These are phyloP conservation scores for Nicotiana otophora DNA, from an alignment of 257 asterid genomes.

Conservation along the genomic window DNA sequence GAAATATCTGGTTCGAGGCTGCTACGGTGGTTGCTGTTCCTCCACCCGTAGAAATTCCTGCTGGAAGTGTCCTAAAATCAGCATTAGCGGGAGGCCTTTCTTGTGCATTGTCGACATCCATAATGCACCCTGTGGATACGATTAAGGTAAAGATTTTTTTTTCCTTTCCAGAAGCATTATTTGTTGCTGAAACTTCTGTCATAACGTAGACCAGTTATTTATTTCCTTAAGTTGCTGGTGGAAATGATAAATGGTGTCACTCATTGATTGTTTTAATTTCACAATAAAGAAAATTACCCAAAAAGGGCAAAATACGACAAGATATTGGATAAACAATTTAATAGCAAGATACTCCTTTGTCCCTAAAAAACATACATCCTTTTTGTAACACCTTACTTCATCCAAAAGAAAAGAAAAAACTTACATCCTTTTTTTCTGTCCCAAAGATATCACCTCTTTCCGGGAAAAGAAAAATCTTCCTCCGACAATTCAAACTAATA, in stretches of 20 bases:
- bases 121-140: constrained; percentile 90
- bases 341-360: background rate
- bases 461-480: background rate
- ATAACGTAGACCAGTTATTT: background rate
- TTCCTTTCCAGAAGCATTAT: background rate
- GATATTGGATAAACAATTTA: constrained; percentile 1
- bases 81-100: constrained; percentile 98
- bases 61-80: constrained; percentile 93
- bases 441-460: background rate
- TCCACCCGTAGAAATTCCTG: constrained; percentile 79
- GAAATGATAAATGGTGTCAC: background rate
- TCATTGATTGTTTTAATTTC: background rate
- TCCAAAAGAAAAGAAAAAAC: too few species aligned
- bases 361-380: background rate
- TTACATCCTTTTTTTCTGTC: background rate
- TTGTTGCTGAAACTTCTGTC: background rate
- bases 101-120: constrained; percentile 88
- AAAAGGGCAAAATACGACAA: background rate
- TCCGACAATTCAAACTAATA: background rate
- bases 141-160: constrained; percentile 50
- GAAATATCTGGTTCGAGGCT: constrained; percentile 99
- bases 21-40: constrained; percentile 99
- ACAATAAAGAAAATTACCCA: background rate
- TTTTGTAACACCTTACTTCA: too few species aligned
- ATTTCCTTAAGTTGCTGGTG: background rate